Evolutionary conservation across 345 rosid species (phyloP).

Genomic region (Leavenworthia alabamica): DNA sequence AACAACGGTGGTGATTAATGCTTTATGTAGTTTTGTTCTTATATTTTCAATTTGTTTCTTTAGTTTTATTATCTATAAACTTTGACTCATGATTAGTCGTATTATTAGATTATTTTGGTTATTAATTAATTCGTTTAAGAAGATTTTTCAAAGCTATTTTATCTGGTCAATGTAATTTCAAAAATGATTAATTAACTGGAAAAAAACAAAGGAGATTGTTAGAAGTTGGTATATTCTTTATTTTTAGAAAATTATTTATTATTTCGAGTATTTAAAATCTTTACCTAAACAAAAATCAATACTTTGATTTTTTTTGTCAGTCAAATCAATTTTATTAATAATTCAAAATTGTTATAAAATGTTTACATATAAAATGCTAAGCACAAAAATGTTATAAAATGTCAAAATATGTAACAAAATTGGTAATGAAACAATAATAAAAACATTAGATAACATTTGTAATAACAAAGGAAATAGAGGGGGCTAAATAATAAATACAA

Average conservation of each 20-base stretch:
- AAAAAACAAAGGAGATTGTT: slow-evolving; percentile 47
- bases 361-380: too few species aligned
- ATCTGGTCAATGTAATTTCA: slow-evolving; percentile 32
- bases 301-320: slow-evolving; percentile 60
- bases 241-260: too few species aligned
- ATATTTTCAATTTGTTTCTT: background rate
- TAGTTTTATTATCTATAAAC: background rate
- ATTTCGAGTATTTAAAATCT: slow-evolving; percentile 32
- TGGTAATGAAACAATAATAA: too few species aligned
- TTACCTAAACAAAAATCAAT: slow-evolving; percentile 86
- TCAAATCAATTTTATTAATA: too few species aligned
- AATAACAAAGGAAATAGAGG: too few species aligned
- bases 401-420: too few species aligned
- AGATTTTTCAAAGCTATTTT: slow-evolving; percentile 40
- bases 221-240: slow-evolving; percentile 43
- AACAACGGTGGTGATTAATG: slow-evolving; percentile 6
- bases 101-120: slow-evolving; percentile 2
- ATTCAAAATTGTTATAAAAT: too few species aligned
- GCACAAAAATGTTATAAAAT: too few species aligned
- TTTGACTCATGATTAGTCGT: background rate
- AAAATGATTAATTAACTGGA: slow-evolving; percentile 28
- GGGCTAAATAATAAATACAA: too few species aligned
- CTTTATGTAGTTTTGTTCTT: background rate
- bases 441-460: too few species aligned
- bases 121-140: slow-evolving; percentile 28